Percentiles rank a stretch among this genome's conserved stretches.
These are phyloP conservation scores for Neurospora sp. DNA, from an alignment of 495 filamentous ascomycete species.

Conservation along the genomic window DNA sequence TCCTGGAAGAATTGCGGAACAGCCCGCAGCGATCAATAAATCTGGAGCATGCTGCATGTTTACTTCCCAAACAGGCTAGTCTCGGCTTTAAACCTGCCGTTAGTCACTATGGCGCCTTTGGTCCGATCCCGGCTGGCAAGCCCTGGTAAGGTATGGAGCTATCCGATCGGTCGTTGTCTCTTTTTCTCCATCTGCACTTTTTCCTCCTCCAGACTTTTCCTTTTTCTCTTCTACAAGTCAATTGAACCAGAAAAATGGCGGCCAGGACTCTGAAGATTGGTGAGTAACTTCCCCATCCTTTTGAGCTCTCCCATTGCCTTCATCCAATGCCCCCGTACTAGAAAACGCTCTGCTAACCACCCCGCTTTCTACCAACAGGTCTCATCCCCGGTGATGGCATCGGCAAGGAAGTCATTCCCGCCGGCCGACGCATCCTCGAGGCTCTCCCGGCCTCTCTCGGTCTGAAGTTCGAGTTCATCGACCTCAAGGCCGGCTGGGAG, in stretches of 20 bases:
- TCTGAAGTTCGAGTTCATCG: constrained; percentile 85
- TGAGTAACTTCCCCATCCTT: constrained; percentile 20
- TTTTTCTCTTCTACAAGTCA: constrained; percentile 6
- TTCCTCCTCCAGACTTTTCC: neutral
- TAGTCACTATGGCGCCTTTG: neutral
- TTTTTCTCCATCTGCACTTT: neutral
- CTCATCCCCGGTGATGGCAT: constrained; percentile 98
- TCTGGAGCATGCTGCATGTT: neutral
- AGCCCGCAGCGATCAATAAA: neutral
- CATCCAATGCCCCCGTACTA: neutral
- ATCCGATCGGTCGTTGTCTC: neutral
- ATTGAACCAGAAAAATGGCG: constrained; percentile 34
- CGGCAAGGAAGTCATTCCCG: constrained; percentile 95
- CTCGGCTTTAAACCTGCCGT: neutral
- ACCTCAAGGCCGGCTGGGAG: constrained; percentile 86
- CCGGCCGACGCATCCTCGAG: constrained; percentile 82
- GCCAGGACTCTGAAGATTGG: constrained; percentile 51
- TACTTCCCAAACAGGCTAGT: neutral
- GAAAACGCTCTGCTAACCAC: neutral
- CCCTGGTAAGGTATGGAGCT: neutral
- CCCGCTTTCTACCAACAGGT: constrained; percentile 39
- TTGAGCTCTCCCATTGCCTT: neutral
- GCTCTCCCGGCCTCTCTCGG: constrained; percentile 71
- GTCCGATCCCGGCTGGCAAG: neutral
- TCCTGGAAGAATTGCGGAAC: neutral